Conservation (phyloP, 139 green algal genomes). For the Chlamydomonas incerta region DNA sequence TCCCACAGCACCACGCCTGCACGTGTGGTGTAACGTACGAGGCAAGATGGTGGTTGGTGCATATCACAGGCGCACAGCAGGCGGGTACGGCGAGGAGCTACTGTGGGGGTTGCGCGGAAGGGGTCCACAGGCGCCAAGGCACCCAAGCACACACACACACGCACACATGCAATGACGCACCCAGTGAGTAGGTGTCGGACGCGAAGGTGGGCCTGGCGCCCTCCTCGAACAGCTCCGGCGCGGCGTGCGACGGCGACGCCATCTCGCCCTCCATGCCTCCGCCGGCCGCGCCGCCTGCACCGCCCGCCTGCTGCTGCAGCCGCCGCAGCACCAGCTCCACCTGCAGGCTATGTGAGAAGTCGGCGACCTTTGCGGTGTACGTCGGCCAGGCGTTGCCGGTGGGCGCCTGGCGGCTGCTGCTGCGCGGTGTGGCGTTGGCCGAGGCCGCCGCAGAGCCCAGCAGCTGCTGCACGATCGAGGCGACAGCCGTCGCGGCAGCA, state of each 20-base stretch:
- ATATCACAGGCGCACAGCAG: no score
- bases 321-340: background rate
- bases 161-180: background rate
- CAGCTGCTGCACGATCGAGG: background rate
- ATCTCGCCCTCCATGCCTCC: background rate
- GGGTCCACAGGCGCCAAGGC: no score
- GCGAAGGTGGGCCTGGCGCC: background rate
- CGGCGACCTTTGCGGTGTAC: conserved; percentile 36
- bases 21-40: background rate
- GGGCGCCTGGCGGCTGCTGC: background rate
- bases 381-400: background rate
- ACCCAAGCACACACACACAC: no score
- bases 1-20: conserved; percentile 39
- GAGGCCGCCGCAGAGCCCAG: background rate
- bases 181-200: conserved; percentile 27
- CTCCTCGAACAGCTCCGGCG: conserved; percentile 42
- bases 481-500: no score
- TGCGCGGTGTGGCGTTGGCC: no score
- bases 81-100: no score
- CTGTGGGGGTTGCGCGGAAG: no score
- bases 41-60: background rate
- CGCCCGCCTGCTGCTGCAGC: background rate
- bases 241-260: conserved; percentile 13
- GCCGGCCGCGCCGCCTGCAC: background rate
- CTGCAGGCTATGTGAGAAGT: conserved; percentile 27